Base-by-base conservation (phyloP, 257 asterid species). In the Salvia rosmarinus region DNA sequence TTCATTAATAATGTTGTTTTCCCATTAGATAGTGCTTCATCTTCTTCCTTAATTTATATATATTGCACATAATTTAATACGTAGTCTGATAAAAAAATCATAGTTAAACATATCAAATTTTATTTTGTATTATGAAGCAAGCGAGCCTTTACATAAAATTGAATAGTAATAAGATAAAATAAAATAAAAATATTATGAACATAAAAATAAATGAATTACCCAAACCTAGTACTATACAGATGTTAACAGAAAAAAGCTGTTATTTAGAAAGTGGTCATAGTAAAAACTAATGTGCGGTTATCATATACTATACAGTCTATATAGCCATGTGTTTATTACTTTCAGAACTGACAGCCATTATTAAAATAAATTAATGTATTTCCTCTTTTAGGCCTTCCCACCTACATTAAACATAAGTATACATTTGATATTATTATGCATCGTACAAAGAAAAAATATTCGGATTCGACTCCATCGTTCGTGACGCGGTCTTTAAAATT, bases 191-290 rank as follows among this genome's bases (percentile, higher is more conserved):
- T 21, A n/a, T 16, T 12, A 23, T 17, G 17, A 61, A 64, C 30
- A 46, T 13, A 19, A 9, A 9, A 6, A 20, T 9, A 14, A 64
- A 9, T 65, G 34, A 23, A 42, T 43, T 23, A 23, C 4, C 6
- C 20, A 64, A 64, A 43, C 55, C 55, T 63, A 64, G 70, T 49
- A 43, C 56, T 49, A 62, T 63, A 19, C 23, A 20, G 12, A 25
- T 40, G 14, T 25, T 25, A 5, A 14, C 30, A 47, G 12, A 50
- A 67, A 11, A 32, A 34, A 9, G n/a, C n/a, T 1, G 32, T 49
- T 16, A 1, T 14, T 32, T 17, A 11, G 35, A 17, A 32, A 17
- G 50, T 12, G 13, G 52, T 13, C 35, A 51, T 3, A 55, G 12
- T 55, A 55, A 55, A 20, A 8, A 54, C 16, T 12, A 55, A 55